Base-by-base conservation (phyloP, 2,329 filamentous ascomycete genomes). In the Volutella citrinella region DNA sequence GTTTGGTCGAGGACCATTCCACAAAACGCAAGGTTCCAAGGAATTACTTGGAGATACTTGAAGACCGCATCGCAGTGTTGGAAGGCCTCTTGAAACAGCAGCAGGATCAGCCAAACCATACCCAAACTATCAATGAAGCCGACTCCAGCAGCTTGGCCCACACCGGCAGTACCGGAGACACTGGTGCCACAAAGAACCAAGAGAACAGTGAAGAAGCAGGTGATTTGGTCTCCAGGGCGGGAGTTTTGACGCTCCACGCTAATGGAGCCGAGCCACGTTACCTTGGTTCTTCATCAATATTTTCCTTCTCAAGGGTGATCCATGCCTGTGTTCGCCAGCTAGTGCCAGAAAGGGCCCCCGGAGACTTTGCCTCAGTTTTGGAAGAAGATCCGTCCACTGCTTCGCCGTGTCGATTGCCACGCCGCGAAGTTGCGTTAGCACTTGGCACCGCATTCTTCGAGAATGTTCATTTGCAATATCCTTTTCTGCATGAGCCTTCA, bases 11-110 rank as follows among this genome's bases (percentile, higher is more conserved):
- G 32, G 54, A 60, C 34, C 54, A 54, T 0, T 23, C 34, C 5
- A 56, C 53, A 1, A 55, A 48, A 21, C 41, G 35, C 19, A 44
- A 48, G 5, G 45, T 34, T 10, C 56, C 57, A 13, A 45, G 56
- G 5, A 57, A 58, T 31, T 60, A 60, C 19, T n/a, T 60, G 4
- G 46, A 57, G 28, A 42, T 40, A 1, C 29, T 60, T 11, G 57
- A 61, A 22, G 29, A 46, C 21, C 49, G 55, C 0, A 36, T 60
- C 3, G 48, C 44, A 6, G 23, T 38, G 21, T 43, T 59, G 6
- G 54, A 59, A 13, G 19, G 14, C 5, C 28, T 23, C 10, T 18
- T 33, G n/a, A n/a, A n/a, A n/a, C n/a, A n/a, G 11, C 36, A 35
- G 8, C 27, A 36, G 10, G 20, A 9, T 8, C 25, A 22, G 5